Percentiles rank a stretch among this genome's conserved stretches.
These are phyloP conservation scores for Thelonectria blattea DNA, from an alignment of 2,329 filamentous ascomycete species.

Conservation along the genomic window DNA sequence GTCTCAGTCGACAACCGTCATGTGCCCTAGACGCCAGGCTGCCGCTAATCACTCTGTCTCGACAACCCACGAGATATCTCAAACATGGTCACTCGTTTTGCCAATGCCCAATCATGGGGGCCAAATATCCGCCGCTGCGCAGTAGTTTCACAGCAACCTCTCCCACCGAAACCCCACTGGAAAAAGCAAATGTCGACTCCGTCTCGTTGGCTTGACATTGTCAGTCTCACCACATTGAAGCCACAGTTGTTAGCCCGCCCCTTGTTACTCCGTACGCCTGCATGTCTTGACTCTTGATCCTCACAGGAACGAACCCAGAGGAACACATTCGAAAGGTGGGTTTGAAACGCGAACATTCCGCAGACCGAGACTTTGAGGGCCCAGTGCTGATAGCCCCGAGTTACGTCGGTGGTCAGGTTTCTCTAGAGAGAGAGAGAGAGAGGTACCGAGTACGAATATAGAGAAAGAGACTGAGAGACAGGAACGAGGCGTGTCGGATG, in stretches of 20 bases:
- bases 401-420: constrained; percentile 1
- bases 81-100: constrained; percentile 14
- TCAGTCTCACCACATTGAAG: constrained; percentile 4
- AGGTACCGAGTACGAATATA: no score
- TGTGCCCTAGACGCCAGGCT: constrained; percentile 4
- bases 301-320: not conserved
- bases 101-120: constrained; percentile 12
- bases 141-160: not conserved
- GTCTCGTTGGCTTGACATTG: not conserved
- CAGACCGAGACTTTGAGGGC: constrained; percentile 1
- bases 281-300: constrained; percentile 3
- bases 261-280: not conserved
- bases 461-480: no score
- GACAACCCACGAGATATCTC: constrained; percentile 17
- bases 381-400: constrained; percentile 4
- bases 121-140: not conserved
- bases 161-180: not conserved
- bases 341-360: not conserved
- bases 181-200: not conserved
- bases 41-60: constrained; percentile 15
- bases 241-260: constrained; percentile 2
- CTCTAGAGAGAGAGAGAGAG: no score
- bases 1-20: constrained; percentile 8
- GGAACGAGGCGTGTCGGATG: constrained; percentile 1
- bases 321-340: not conserved